Evolutionary conservation across 768 basidiomycete genomes (phyloP).

Genomic region (Kwoniella sp.): DNA sequence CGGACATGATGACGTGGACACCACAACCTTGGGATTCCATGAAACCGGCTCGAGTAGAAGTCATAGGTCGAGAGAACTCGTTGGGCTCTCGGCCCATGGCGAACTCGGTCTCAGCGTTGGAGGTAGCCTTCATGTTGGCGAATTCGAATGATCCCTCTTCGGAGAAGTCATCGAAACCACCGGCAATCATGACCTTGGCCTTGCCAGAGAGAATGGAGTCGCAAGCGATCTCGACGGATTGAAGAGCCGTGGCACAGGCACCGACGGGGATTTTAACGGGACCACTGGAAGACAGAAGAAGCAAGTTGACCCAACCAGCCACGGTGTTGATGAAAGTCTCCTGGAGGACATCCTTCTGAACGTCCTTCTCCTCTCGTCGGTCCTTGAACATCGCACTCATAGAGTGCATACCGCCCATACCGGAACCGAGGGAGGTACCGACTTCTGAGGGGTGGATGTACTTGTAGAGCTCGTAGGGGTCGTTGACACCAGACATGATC

Average conservation of each 20-base stretch:
- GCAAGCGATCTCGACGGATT: conserved; percentile 97
- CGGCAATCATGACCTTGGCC: conserved; percentile 98
- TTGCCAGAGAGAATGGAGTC: conserved; percentile 93
- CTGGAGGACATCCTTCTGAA: conserved; percentile 96
- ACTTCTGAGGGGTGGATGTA: conserved; percentile 95
- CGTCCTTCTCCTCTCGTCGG: conserved; percentile 94
- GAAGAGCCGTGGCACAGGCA: conserved; percentile 95
- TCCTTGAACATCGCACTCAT: conserved; percentile 98
- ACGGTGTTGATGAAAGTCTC: conserved; percentile 99
- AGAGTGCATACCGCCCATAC: conserved; percentile 94
- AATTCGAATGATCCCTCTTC: conserved; percentile 99
- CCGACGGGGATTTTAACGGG: conserved; percentile 99
- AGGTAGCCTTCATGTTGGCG: conserved; percentile 99
- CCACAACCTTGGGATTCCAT: conserved; percentile 98
- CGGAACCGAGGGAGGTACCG: conserved; percentile 89
- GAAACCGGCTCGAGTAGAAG: conserved; percentile 92
- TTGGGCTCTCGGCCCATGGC: conserved; percentile 99
- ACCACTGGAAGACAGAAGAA: conserved; percentile 92
- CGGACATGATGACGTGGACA: conserved; percentile 95
- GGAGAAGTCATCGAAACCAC: conserved; percentile 96
- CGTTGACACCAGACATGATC: conserved; percentile 93
- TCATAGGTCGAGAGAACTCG: conserved; percentile 97
- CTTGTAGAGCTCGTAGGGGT: conserved; percentile 97
- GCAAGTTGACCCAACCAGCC: conserved; percentile 94
- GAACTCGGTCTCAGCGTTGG: conserved; percentile 93